These are phyloP conservation scores for Cordia subcordata DNA, from an alignment of 257 asterid genomes.

Conservation along the genomic window DNA sequence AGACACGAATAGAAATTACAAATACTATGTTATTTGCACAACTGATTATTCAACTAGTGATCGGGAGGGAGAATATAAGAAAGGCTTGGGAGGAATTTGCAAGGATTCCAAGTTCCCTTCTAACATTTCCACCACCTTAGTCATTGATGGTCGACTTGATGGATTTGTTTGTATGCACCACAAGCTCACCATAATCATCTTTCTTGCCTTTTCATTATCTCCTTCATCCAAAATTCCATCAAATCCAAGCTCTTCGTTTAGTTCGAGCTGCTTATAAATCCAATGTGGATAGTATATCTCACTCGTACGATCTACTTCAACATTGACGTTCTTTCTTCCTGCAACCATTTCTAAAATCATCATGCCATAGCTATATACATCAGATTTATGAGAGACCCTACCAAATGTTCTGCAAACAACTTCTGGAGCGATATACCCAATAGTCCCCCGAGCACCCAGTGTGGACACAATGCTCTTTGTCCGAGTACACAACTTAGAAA, in stretches of 20 bases:
- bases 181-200: conserved; percentile 34
- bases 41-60: too few species aligned
- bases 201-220: conserved; percentile 18
- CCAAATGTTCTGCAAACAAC: conserved; percentile 20
- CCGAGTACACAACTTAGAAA: conserved; percentile 16
- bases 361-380: conserved; percentile 35
- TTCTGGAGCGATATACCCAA: conserved; percentile 38
- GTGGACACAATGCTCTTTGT: conserved; percentile 15
- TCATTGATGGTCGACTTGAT: conserved; percentile 25
- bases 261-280: conserved; percentile 24
- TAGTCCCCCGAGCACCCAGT: conserved; percentile 21
- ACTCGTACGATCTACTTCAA: conserved; percentile 4
- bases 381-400: conserved; percentile 31
- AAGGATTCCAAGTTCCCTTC: conserved; percentile 23
- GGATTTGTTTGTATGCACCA: conserved; percentile 49
- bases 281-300: conserved; percentile 28
- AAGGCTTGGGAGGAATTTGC: conserved; percentile 28
- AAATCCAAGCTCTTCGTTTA: background rate
- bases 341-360: conserved; percentile 24
- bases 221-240: background rate
- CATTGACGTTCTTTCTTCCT: conserved; percentile 15
- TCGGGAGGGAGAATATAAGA: too few species aligned
- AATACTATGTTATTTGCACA: too few species aligned
- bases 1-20: too few species aligned
- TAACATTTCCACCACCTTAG: conserved; percentile 35